These are phyloP conservation scores for Aspergillus sp. DNA, from an alignment of 2,329 filamentous ascomycete species.

Conservation along the genomic window DNA sequence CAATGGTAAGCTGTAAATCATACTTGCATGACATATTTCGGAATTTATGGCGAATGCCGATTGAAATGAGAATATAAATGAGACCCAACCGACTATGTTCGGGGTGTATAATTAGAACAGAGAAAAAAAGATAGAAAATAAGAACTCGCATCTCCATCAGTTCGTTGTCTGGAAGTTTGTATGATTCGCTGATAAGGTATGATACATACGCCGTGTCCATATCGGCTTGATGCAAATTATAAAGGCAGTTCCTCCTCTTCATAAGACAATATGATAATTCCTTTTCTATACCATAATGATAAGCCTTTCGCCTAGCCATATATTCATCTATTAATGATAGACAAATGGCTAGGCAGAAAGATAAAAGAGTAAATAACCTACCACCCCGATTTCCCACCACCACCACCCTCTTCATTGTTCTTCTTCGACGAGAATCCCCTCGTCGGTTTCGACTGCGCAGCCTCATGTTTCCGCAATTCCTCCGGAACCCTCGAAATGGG, in stretches of 20 bases:
- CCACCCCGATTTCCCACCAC: constrained; percentile 41
- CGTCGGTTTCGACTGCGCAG: constrained; percentile 79
- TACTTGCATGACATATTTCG: neutral
- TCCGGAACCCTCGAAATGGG: constrained; percentile 86
- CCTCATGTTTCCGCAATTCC: constrained; percentile 84
- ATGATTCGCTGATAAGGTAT: neutral
- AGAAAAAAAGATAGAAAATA: too few relatives aligned
- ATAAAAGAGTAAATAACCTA: constrained; percentile 2
- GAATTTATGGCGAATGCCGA: neutral
- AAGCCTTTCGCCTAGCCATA: neutral
- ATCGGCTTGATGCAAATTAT: neutral
- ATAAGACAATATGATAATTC: neutral
- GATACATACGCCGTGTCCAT: neutral
- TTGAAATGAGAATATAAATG: neutral
- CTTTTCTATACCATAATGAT: neutral
- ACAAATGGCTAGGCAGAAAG: neutral
- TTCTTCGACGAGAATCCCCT: constrained; percentile 48
- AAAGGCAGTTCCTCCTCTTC: neutral
- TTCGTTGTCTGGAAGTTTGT: neutral
- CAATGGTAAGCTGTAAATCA: constrained; percentile 36
- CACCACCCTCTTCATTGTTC: constrained; percentile 38
- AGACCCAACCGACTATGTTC: neutral
- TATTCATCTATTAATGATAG: neutral
- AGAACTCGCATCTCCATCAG: too few relatives aligned
- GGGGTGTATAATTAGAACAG: neutral